phyloP scores from a whole-genome alignment of 1,284 basidiomycete genomes.

The Microbotryum violaceum region DNA sequence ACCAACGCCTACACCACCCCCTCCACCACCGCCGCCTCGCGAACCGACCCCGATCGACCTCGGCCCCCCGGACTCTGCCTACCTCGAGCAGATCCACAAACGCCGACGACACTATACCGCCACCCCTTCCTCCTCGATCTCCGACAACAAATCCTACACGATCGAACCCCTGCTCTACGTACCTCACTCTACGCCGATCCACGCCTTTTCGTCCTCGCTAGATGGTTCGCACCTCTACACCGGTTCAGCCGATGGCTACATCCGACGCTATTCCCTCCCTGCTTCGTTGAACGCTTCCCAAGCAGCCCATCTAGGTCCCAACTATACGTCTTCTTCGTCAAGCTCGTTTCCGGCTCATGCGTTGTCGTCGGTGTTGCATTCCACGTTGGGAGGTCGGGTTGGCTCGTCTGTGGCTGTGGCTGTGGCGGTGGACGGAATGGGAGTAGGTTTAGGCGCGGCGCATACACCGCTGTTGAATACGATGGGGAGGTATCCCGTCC shows the following conservation, averaged over 20 bases:
- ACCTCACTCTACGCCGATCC: conserved; percentile 22
- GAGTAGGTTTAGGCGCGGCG: no score
- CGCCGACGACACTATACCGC: conserved; percentile 8
- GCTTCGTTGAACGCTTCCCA: conserved; percentile 22
- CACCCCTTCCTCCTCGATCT: neutral
- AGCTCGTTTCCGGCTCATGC: no score
- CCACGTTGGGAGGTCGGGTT: neutral
- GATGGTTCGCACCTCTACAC: conserved; percentile 33
- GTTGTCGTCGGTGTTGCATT: no score
- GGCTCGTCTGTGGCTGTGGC: neutral
- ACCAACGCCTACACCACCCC: neutral
- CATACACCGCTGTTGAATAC: neutral
- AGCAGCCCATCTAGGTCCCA: neutral
- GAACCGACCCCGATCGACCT: neutral
- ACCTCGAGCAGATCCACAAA: neutral
- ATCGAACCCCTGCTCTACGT: conserved; percentile 28
- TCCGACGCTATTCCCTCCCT: conserved; percentile 30
- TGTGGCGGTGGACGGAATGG: neutral
- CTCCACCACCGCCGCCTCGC: neutral
- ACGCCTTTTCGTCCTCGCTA: conserved; percentile 28
- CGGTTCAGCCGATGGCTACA: conserved; percentile 33
- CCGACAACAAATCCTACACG: conserved; percentile 1
- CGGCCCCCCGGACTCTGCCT: neutral
- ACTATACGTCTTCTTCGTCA: no score
- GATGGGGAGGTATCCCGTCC: conserved; percentile 13